A percentile compares a stretch with the other conserved stretches of the same genome.
Conservation (phyloP, 2,329 filamentous ascomycete species). For the Monilinia polystroma region DNA sequence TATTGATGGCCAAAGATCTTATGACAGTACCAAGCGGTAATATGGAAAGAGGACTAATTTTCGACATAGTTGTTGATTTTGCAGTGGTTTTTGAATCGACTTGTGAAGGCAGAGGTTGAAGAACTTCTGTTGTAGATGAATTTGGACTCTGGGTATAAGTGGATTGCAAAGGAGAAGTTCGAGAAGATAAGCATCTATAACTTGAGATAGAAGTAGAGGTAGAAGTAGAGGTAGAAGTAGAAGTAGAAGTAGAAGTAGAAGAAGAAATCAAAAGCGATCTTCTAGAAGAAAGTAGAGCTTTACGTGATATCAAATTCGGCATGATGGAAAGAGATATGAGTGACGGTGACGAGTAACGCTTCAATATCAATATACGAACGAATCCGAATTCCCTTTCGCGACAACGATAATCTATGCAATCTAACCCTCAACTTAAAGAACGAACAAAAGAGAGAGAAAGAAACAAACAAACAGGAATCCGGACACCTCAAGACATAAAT, state of each 20-base stretch:
- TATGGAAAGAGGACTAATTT: conserved; percentile 55
- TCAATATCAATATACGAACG: too few relatives aligned
- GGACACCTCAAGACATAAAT: too few relatives aligned
- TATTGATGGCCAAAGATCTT: conserved; percentile 67
- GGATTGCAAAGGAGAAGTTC: conserved; percentile 27
- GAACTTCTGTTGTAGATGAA: conserved; percentile 23
- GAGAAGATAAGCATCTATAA: conserved; percentile 33
- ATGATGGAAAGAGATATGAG: too few relatives aligned
- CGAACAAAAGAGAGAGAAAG: too few relatives aligned
- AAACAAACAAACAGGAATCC: too few relatives aligned
- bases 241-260: not conserved
- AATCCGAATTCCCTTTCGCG: too few relatives aligned
- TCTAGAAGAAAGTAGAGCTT: too few relatives aligned
- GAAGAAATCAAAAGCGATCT: too few relatives aligned
- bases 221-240: not conserved
- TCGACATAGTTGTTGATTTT: conserved; percentile 29
- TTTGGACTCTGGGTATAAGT: conserved; percentile 20
- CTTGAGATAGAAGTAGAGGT: not conserved
- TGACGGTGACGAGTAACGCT: too few relatives aligned
- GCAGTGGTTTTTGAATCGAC: not conserved
- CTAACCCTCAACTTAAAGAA: too few relatives aligned
- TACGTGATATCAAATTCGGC: too few relatives aligned
- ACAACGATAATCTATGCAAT: too few relatives aligned
- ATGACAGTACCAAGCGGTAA: conserved; percentile 66
- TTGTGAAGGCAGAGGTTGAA: not conserved